phyloP scores from a whole-genome alignment of 176 grass and related monocot species.

The Triticum urartu region DNA sequence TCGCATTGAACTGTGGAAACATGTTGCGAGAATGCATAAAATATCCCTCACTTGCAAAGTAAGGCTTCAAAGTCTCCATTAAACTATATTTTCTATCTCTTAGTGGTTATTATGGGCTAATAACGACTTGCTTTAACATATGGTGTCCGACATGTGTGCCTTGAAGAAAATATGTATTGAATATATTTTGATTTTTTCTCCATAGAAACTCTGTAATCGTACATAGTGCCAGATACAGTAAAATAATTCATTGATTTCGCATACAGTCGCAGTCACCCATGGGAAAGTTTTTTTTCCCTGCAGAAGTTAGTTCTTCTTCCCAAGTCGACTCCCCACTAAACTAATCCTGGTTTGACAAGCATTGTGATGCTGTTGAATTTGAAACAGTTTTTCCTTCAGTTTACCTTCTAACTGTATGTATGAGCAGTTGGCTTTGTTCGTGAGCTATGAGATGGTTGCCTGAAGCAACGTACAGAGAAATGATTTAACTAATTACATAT shows the following conservation, averaged over 20 bases:
- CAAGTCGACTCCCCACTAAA: background rate
- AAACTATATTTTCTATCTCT: background rate
- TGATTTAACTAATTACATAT: conserved; percentile 20
- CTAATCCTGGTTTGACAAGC: conserved; percentile 4
- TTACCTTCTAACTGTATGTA: background rate
- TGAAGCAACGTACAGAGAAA: background rate
- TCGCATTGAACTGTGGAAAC: conserved; percentile 98
- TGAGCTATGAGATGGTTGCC: conserved; percentile 7
- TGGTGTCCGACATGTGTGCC: background rate
- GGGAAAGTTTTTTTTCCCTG: background rate
- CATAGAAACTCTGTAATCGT: background rate
- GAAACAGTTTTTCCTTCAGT: background rate
- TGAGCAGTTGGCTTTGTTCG: background rate
- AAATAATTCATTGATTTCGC: conserved; percentile 1
- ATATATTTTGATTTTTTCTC: background rate
- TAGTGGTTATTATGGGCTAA: background rate
- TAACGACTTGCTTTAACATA: background rate
- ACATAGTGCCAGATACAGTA: background rate
- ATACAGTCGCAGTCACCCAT: background rate
- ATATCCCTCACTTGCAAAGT: conserved; percentile 95
- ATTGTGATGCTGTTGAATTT: background rate
- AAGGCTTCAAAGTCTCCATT: conserved; percentile 43
- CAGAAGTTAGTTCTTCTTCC: background rate
- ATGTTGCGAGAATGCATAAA: conserved; percentile 99
- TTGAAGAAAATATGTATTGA: background rate